Conservation (phyloP, 371 early-diverging fungal species). For the Haplosporangium sp. region DNA sequence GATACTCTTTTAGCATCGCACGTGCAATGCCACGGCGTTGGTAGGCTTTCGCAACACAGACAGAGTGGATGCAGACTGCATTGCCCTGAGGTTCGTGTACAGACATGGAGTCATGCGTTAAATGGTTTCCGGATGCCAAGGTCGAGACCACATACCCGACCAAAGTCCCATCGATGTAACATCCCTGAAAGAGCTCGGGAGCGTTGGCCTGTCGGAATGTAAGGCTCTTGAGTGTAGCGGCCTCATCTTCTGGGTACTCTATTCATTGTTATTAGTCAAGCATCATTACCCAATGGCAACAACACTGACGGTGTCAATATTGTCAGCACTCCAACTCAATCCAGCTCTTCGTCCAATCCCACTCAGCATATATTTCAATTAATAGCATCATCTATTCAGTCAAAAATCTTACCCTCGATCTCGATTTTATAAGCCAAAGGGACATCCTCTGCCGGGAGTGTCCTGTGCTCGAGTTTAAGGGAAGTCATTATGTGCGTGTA, state of each 20-base stretch:
- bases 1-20: constrained; percentile 60
- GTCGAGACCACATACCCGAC: constrained; percentile 75
- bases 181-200: constrained; percentile 70
- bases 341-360: no score
- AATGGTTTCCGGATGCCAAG: constrained; percentile 53
- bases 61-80: constrained; percentile 77
- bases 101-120: constrained; percentile 77
- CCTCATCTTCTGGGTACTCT: constrained; percentile 73
- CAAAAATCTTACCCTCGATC: constrained; percentile 15
- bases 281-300: no score
- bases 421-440: constrained; percentile 18
- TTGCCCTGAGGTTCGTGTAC: constrained; percentile 68
- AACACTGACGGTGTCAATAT: no score
- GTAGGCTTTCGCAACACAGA: constrained; percentile 64
- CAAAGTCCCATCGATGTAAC: constrained; percentile 50
- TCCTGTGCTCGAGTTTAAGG: constrained; percentile 2
- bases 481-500: not conserved
- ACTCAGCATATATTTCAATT: no score
- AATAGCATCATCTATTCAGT: not conserved
- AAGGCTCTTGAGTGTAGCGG: constrained; percentile 68
- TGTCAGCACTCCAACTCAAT: no score
- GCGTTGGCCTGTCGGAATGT: constrained; percentile 65
- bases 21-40: constrained; percentile 71
- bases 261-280: constrained; percentile 1
- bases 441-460: constrained; percentile 10